These are phyloP conservation scores for Sclerotinia spermophila DNA, from an alignment of 2,329 filamentous ascomycete genomes.

Conservation along the genomic window DNA sequence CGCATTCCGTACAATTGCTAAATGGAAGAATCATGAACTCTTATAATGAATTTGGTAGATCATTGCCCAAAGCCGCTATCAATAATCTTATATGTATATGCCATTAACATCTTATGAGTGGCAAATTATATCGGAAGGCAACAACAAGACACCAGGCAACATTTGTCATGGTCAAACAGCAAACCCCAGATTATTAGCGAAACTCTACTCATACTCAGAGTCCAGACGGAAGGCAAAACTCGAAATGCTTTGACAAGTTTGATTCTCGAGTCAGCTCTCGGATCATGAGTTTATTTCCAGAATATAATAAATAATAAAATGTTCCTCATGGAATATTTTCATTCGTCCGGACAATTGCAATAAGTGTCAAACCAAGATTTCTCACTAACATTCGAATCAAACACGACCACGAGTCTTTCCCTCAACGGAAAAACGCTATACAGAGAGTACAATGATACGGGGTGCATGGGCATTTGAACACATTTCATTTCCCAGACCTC, in stretches of 20 bases:
- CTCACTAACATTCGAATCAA: constrained; percentile 10
- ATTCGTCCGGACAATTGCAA: constrained; percentile 10
- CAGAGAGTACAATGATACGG: neutral
- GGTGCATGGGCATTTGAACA: constrained; percentile 6
- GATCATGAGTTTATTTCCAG: neutral
- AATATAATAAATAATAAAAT: neutral
- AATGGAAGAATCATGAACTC: neutral
- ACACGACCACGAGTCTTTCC: constrained; percentile 2
- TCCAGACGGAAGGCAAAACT: neutral
- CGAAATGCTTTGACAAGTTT: constrained; percentile 2
- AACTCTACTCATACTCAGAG: neutral
- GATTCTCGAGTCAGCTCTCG: neutral
- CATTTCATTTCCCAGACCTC: neutral
- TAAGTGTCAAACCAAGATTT: neutral
- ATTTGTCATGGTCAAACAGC: neutral
- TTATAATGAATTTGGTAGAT: neutral
- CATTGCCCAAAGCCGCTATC: neutral
- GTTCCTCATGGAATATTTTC: constrained; percentile 11
- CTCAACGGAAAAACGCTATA: neutral
- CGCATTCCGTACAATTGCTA: neutral
- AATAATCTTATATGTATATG: neutral
- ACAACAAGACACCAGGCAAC: neutral
- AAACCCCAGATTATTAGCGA: neutral
- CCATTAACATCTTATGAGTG: neutral
- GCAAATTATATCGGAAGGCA: neutral